A percentile compares a stretch with the other conserved stretches of the same genome.
Conservation (phyloP, 2,329 filamentous ascomycete species). For the Thelonectria olida region DNA sequence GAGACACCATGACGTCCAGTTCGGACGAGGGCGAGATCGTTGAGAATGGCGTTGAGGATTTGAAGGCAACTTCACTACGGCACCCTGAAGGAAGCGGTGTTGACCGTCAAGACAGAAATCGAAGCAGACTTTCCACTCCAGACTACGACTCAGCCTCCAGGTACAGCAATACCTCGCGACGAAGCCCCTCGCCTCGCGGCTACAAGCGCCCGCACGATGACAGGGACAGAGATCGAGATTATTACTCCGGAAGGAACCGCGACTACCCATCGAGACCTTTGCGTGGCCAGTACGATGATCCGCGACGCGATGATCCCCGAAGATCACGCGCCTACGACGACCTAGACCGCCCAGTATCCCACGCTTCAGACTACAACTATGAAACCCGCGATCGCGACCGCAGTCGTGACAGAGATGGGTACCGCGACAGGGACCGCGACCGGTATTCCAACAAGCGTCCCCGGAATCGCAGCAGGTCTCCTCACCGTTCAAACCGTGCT, state of each 20-base stretch:
- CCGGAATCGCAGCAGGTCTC: constrained; percentile 65
- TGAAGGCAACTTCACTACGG: constrained; percentile 90
- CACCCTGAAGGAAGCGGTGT: constrained; percentile 81
- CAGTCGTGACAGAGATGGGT: constrained; percentile 41
- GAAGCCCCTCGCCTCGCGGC: constrained; percentile 69
- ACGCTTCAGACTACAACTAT: constrained; percentile 54
- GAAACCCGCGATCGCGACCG: constrained; percentile 62
- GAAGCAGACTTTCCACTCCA: constrained; percentile 68
- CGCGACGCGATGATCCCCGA: constrained; percentile 56
- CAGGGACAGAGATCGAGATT: constrained; percentile 57
- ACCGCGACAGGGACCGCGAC: constrained; percentile 56
- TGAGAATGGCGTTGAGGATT: constrained; percentile 71
- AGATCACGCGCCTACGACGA: constrained; percentile 65
- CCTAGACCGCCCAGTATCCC: constrained; percentile 60
- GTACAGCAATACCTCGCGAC: constrained; percentile 53
- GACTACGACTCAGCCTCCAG: constrained; percentile 58
- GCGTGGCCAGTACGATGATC: constrained; percentile 70
- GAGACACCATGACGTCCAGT: constrained; percentile 59
- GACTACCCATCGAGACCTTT: constrained; percentile 66
- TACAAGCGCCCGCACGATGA: constrained; percentile 75
- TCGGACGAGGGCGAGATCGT: constrained; percentile 90
- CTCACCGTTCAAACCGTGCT: constrained; percentile 51
- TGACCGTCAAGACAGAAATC: constrained; percentile 91
- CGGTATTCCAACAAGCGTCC: constrained; percentile 62
- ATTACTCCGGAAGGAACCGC: constrained; percentile 59